Evolutionary conservation across 805 yeast species (phyloP), one percentile per base, ranked within the genome.

Genomic region (Cyberlindnera galapagoensis): DNA sequence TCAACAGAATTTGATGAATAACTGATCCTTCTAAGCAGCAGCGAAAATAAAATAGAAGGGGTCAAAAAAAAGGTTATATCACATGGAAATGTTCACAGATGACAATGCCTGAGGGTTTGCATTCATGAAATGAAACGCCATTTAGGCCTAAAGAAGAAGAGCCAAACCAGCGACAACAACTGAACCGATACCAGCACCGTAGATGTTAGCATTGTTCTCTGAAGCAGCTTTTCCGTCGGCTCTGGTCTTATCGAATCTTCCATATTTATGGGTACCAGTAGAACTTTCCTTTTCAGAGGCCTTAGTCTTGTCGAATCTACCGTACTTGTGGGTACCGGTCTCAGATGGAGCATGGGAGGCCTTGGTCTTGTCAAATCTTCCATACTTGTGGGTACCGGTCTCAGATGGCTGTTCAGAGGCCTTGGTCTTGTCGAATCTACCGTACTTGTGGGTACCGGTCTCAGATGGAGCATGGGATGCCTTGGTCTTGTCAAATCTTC

Each of bases 271-370:
- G 34, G 82, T 75, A 40, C 71, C 71, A 39, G 71, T 57, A 15
- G 54, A 40, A 14, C 63, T 38, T 4, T 70, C 38, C 9, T 56
- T 46, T 28, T 56, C 39, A 46, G 80, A 65, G 4, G 48, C 40
- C 30, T 34, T 36, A 35, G 69, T 63, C 48, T 65, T 67, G 64
- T 73, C 63, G 49, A 73, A 73, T 50, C 65, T 65, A 44, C 83
- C 83, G 43, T 62, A 63, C 40, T 56, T 67, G 62, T 75, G 80
- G 34, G 82, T 75, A 41, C 71, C 71, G 39, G 71, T 57, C 16
- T 57, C 21, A 40, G 50, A 43, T 6, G 68, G 41, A n/a, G 56
- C 40, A 12, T 47, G 32, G 8, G 62, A 44, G 6, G 47, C 40
- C 28, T 34, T 33, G 34, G 69, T 64, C 49, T 65, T 67, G 64